Base-by-base conservation (phyloP, 2,329 filamentous ascomycete genomes). In the Aureobasidium vineae region DNA sequence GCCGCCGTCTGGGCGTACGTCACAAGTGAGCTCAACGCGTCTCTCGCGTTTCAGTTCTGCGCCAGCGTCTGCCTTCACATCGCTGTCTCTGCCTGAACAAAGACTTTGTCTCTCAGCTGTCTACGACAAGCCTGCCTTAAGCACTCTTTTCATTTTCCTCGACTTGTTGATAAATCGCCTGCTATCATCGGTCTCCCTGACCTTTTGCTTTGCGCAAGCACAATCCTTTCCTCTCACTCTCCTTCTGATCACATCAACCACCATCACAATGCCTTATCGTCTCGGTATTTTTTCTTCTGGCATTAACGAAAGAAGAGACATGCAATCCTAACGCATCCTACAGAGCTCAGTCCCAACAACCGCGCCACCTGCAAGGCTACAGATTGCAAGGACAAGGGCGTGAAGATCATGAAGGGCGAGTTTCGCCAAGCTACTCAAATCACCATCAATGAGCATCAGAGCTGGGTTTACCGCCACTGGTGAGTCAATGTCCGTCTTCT, bases 391-490 rank as follows among this genome's bases (percentile, higher is more conserved):
- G 83, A 89, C 2, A 79, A 79, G 1, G 81, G 74, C 1, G 75
- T 83, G 73, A 97, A 96, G 79, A 91, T 96, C 73, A 71, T 73
- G 31, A 96, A 96, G 79, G 91, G 89, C 66, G 86, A 91, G 70
- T 79, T 97, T 2, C 89, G 94, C 65, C 85, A 92, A 63, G 94
- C 90, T 49, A 84, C 83, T 26, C 91, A 88, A 82, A 84, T 96
- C 69, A 84, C 84, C 10, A 84, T 89, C 70, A 61, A 79, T 0
- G 80, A 81, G 1, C 83, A 88, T 73, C 85, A 85, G 49, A 84
- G 83, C 73, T 96, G 87, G 86, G 77, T 81, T 66, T 98, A 90
- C 88, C 90, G 89, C 75, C 94, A 98, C 76, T 97, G 94, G 94
- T 96, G 83, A 74, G 84, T 72, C 47, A 26, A 26, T 64, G 49